Evolutionary conservation across 1,284 basidiomycete species (phyloP), one percentile per base, ranked within the genome.

Genomic region (Singerocomus inundabilis): DNA sequence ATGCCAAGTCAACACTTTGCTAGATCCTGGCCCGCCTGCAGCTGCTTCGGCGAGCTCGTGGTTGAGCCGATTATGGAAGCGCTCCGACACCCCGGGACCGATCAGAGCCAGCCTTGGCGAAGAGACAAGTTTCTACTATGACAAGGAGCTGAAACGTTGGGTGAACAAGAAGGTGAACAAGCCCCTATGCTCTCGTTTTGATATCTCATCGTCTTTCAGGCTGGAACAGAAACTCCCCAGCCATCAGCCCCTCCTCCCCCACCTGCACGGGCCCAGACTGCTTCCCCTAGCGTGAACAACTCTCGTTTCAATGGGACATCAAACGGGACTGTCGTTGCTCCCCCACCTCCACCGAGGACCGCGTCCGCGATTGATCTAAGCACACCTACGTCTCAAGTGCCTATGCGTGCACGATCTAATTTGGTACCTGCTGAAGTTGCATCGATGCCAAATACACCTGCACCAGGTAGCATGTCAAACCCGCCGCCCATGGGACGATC

Each of bases 141-240:
- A 99, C 70, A 86, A 90, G 61, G 93, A 98, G 21, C 80, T 89
- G 55, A 97, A 97, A 71, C 82, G 88, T 54, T 99, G 97, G 97
- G 87, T 99, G 18, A 95, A 98, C 70, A 95, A 91, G 72, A 94
- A 90, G 71, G 92, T 91, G 58, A 67, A 78, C 63, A 11, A 18
- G 16, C 53, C 6, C 26, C n/a, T 47, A 29, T 46, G 33, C 36
- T 37, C 24, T 10, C 30, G 13, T 37, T 1, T 46, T 8, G 16
- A 15, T 25, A 24, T 9, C 49, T 58, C 30, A 63, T 39, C 6
- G 3, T 28, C 29, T 45, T 50, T 3, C 58, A 91, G 87, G 76
- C 73, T 51, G 80, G 77, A 28, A 64, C 70, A 12, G 79, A 79
- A 55, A 65, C 73, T 21, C 45, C 67, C 5, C 77, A 75, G 61